Conservation (phyloP, 192 early-diverging fungal species). For the Entomortierella parvispora region DNA sequence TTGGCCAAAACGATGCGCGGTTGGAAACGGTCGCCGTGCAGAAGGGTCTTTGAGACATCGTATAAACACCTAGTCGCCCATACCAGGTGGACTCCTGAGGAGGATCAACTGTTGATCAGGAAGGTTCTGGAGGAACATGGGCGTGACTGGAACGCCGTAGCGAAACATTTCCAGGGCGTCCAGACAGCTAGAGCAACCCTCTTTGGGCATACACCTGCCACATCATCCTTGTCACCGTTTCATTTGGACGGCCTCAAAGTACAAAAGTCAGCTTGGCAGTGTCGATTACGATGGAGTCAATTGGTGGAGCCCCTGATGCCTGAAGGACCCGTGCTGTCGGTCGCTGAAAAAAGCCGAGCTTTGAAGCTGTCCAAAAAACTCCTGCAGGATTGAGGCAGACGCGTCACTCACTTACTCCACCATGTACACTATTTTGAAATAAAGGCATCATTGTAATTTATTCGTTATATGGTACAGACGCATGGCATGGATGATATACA, state of each 20-base stretch:
- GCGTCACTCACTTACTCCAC: too few relatives aligned
- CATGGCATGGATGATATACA: too few relatives aligned
- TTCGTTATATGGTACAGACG: too few relatives aligned
- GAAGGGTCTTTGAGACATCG: constrained; percentile 27
- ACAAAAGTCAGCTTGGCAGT: constrained; percentile 40
- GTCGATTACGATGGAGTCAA: constrained; percentile 36
- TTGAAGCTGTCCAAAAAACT: constrained; percentile 24
- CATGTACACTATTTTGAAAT: too few relatives aligned
- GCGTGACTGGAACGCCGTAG: constrained; percentile 32
- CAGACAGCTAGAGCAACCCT: constrained; percentile 29
- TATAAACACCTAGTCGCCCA: constrained; percentile 26
- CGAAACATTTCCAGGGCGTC: constrained; percentile 25
- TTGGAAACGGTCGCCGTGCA: constrained; percentile 31
- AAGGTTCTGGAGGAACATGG: constrained; percentile 9
- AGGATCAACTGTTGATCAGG: constrained; percentile 16
- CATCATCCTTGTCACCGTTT: too few relatives aligned
- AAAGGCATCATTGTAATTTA: too few relatives aligned
- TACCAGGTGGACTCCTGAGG: constrained; percentile 30
- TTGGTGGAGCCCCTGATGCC: constrained; percentile 41
- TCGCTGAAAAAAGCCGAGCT: background rate
- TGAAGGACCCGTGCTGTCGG: constrained; percentile 1
- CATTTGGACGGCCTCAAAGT: background rate
- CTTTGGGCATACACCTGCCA: background rate
- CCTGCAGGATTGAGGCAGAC: too few relatives aligned
- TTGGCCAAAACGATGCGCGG: constrained; percentile 20